Evolutionary conservation across 768 basidiomycete genomes (phyloP).

Genomic region (Galerina sulciceps): DNA sequence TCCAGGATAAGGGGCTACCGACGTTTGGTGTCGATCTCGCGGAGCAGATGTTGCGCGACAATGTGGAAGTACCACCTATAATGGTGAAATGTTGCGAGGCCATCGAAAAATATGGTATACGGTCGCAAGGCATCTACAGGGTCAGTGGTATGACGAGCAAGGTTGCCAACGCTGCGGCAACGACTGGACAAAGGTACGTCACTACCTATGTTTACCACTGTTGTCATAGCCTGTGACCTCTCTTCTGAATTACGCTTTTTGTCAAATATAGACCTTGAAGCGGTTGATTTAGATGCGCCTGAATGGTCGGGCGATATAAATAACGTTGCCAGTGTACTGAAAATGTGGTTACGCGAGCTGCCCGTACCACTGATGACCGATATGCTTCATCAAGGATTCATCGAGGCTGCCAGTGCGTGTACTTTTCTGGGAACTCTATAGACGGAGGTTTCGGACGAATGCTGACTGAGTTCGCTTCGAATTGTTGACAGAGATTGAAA

Average conservation of each 20-base stretch:
- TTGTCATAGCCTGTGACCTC: constrained; percentile 1
- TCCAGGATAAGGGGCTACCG: constrained; percentile 67
- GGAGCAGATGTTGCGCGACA: constrained; percentile 93
- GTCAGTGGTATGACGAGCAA: constrained; percentile 91
- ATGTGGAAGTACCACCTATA: constrained; percentile 85
- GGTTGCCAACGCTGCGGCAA: constrained; percentile 80
- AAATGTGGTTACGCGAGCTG: constrained; percentile 95
- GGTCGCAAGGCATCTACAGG: constrained; percentile 89
- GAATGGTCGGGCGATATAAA: constrained; percentile 97
- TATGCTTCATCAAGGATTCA: constrained; percentile 86
- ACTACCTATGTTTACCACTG: not conserved
- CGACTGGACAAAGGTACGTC: constrained; percentile 82
- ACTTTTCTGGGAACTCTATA: constrained; percentile 1
- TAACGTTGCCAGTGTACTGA: constrained; percentile 91
- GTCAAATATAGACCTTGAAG: constrained; percentile 67
- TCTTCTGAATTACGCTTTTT: not conserved
- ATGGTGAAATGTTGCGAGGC: constrained; percentile 88
- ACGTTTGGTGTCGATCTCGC: constrained; percentile 93
- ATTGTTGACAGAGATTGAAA: constrained; percentile 73
- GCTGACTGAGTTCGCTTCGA: constrained; percentile 10
- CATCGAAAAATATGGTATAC: constrained; percentile 89
- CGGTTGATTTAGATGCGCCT: constrained; percentile 82
- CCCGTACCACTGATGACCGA: constrained; percentile 92
- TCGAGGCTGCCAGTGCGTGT: constrained; percentile 90
- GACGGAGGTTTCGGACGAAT: constrained; percentile 1